Base-by-base conservation (phyloP, 805 yeast genomes). In the Ogataea saltuana region DNA sequence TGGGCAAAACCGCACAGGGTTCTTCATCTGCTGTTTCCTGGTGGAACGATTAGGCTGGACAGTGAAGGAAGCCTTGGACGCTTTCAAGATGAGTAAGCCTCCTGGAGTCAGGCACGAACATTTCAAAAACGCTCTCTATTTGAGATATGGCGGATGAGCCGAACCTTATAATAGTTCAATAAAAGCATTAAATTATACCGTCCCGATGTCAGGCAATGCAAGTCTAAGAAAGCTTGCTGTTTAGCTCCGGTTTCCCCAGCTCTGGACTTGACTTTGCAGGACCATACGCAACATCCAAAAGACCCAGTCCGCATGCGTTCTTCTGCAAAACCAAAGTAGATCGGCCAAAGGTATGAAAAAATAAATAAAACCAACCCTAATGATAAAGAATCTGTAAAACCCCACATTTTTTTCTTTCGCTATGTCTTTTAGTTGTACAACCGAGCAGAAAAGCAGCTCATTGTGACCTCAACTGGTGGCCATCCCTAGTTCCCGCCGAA, bases 21-120 rank as follows among this genome's bases (percentile, higher is more conserved):
- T 78, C 53, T 69, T 85, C 39, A 77, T 85, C 15, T 81, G 87
- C 56, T 77, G 85, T 55, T 85, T 80, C 57, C 65, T 85, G 54
- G 71, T 85, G 18, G 88, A 83, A 54, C 67, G 65, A 39, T 60
- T 77, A 23, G 80, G 80, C 0, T 77, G 84, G 76, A 55, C 71
- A 3, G 86, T 84, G 2, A 66, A 68, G 27, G 85, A 81, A 35
- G 86, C 91, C 0, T 70, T 85, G 12, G 74, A 69, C 10, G 81
- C 81, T 1, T 85, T 81, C 58, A 70, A 66, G 35, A 50, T 33
- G 0, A 80, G 87, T 3, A 75, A 85, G 53, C 66, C 72, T 9
- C 89, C 90, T 0, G 91, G 91, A 1, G 81, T 85, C 43, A 81
- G 81, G 56, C 93, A 85, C 59, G 84, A 80, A 9, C 91, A 85